Percentiles rank a stretch among this genome's conserved stretches.
Evolutionary conservation across 805 yeast genomes (phyloP).

Genomic region (Metschnikowia chrysomelidarum): DNA sequence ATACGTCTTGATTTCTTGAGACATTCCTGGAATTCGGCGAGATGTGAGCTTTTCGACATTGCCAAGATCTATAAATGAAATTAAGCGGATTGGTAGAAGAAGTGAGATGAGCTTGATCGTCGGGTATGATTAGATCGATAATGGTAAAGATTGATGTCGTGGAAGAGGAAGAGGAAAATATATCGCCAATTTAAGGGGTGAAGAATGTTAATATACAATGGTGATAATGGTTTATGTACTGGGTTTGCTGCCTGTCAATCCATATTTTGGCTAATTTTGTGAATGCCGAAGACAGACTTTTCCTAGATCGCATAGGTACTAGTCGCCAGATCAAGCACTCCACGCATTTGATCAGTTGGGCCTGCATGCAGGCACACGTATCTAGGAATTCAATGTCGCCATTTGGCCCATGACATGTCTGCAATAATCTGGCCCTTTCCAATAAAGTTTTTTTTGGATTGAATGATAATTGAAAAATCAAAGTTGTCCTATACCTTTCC

Average conservation of each 20-base stretch:
- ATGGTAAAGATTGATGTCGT: no score
- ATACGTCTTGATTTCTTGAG: conserved; percentile 46
- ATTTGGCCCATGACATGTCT: background rate
- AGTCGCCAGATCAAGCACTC: no score
- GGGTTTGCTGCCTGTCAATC: no score
- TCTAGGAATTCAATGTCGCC: no score
- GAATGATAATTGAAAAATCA: background rate
- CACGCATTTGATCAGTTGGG: background rate
- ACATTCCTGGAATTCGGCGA: conserved; percentile 48
- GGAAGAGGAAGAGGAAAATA: background rate
- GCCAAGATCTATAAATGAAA: no score
- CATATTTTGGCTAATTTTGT: no score
- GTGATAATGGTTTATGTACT: no score
- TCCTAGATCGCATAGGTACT: no score
- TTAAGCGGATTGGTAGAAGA: no score
- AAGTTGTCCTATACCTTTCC: background rate
- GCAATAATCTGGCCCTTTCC: background rate
- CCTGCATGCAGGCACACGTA: conserved; percentile 1
- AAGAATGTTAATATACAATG: background rate
- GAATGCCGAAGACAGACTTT: no score
- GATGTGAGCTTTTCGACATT: background rate
- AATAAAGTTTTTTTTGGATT: background rate
- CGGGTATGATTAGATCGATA: no score
- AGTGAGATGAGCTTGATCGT: no score
- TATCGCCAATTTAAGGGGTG: background rate